These are phyloP conservation scores for Primulina huaijiensis DNA, from an alignment of 257 asterid species.

Conservation along the genomic window DNA sequence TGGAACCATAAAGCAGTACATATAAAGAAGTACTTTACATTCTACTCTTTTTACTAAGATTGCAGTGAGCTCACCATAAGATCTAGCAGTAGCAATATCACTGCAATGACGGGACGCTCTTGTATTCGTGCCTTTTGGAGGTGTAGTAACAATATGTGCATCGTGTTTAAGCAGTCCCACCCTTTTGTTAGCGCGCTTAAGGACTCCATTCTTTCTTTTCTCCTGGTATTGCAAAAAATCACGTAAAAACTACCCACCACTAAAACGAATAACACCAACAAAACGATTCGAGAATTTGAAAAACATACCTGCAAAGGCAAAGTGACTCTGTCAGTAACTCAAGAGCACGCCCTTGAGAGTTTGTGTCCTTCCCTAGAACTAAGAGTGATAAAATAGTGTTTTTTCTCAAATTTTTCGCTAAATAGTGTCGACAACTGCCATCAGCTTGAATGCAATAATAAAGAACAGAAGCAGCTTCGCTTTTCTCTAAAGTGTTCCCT, in stretches of 20 bases:
- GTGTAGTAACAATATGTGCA: conserved; percentile 50
- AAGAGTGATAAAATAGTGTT: conserved; percentile 43
- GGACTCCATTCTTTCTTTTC: conserved; percentile 41
- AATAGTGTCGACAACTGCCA: conserved; percentile 63
- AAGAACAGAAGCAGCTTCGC: conserved; percentile 47
- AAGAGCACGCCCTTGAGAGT: conserved; percentile 36
- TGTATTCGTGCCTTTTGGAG: conserved; percentile 60
- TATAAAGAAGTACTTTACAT: not conserved
- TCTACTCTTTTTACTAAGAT: not conserved
- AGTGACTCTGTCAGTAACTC: conserved; percentile 57
- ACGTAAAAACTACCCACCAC: not conserved
- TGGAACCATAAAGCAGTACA: conserved; percentile 28
- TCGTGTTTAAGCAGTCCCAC: conserved; percentile 56
- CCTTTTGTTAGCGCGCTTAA: conserved; percentile 46
- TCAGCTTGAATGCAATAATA: conserved; percentile 58
- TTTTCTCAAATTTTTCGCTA: conserved; percentile 54
- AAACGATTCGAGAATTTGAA: not conserved
- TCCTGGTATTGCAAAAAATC: conserved; percentile 36
- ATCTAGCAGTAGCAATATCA: conserved; percentile 63
- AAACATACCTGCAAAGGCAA: conserved; percentile 60
- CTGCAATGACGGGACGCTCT: conserved; percentile 62
- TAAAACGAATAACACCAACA: not conserved
- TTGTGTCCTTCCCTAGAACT: conserved; percentile 30
- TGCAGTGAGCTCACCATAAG: conserved; percentile 49
- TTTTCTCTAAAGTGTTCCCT: conserved; percentile 55